Percentiles rank a stretch among this genome's conserved stretches.
These are phyloP conservation scores for Galerina marginata DNA, from an alignment of 768 basidiomycete genomes.

Conservation along the genomic window DNA sequence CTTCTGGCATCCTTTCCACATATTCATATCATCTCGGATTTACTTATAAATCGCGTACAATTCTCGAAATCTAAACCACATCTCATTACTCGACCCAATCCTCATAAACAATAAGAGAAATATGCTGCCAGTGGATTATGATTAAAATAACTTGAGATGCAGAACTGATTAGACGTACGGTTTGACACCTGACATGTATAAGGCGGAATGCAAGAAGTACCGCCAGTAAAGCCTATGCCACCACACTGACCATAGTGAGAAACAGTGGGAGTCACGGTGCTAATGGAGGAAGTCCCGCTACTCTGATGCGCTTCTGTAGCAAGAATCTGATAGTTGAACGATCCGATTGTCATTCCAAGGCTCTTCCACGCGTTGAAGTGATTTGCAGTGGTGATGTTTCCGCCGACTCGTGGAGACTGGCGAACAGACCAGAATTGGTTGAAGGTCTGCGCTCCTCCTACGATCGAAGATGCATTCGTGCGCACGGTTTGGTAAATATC, in stretches of 20 bases:
- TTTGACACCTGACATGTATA: neutral
- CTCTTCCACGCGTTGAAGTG: conserved; percentile 49
- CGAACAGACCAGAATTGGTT: conserved; percentile 51
- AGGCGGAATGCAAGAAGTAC: neutral
- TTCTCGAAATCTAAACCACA: no score
- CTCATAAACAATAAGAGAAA: neutral
- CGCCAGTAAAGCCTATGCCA: neutral
- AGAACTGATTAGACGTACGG: neutral
- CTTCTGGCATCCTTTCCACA: no score
- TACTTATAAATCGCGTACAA: no score
- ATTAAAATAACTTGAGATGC: neutral
- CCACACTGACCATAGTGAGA: neutral
- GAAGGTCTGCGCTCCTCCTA: conserved; percentile 44
- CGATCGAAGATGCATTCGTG: conserved; percentile 44
- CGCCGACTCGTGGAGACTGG: conserved; percentile 35
- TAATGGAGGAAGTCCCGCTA: conserved; percentile 31
- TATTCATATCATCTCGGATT: no score
- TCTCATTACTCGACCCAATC: neutral
- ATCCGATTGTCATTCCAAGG: conserved; percentile 40
- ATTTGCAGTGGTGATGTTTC: conserved; percentile 38
- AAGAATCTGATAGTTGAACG: conserved; percentile 48
- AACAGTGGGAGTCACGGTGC: neutral
- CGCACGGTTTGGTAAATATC: conserved; percentile 41
- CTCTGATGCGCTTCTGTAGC: conserved; percentile 49
- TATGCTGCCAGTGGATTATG: neutral